Evolutionary conservation across 805 yeast species (phyloP).

Genomic region (Ogataea siamensis): DNA sequence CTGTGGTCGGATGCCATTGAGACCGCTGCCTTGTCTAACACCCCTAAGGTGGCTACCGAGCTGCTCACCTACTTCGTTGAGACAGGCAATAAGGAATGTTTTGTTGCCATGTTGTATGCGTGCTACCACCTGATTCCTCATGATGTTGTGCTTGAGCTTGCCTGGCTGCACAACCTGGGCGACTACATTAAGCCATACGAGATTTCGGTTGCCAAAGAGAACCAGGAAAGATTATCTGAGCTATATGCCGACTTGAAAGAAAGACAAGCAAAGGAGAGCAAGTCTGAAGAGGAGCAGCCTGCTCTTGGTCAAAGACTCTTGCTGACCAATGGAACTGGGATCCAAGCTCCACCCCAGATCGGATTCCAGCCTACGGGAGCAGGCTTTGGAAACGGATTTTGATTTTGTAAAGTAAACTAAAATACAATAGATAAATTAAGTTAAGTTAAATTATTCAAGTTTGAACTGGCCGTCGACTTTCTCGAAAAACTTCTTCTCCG

Average conservation of each 20-base stretch:
- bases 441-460: conserved; percentile 10
- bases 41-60: conserved; percentile 82
- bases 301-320: conserved; percentile 66
- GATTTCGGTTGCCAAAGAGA: conserved; percentile 81
- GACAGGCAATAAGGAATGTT: conserved; percentile 94
- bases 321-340: conserved; percentile 73
- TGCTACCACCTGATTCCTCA: conserved; percentile 77
- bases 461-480: conserved; percentile 52
- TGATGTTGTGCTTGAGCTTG: conserved; percentile 82
- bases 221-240: conserved; percentile 60
- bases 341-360: conserved; percentile 39
- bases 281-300: conserved; percentile 47
- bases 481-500: conserved; percentile 64
- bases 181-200: conserved; percentile 91
- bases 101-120: conserved; percentile 82
- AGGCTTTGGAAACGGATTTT: conserved; percentile 57
- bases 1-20: conserved; percentile 93
- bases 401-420: conserved; percentile 7
- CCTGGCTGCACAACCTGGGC: conserved; percentile 84
- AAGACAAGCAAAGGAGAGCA: conserved; percentile 58
- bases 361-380: conserved; percentile 72
- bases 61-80: conserved; percentile 89
- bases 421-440: conserved; percentile 1
- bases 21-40: conserved; percentile 82
- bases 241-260: conserved; percentile 68